phyloP scores from a whole-genome alignment of 495 filamentous ascomycete species.

The Antarctomyces pellizariae region DNA sequence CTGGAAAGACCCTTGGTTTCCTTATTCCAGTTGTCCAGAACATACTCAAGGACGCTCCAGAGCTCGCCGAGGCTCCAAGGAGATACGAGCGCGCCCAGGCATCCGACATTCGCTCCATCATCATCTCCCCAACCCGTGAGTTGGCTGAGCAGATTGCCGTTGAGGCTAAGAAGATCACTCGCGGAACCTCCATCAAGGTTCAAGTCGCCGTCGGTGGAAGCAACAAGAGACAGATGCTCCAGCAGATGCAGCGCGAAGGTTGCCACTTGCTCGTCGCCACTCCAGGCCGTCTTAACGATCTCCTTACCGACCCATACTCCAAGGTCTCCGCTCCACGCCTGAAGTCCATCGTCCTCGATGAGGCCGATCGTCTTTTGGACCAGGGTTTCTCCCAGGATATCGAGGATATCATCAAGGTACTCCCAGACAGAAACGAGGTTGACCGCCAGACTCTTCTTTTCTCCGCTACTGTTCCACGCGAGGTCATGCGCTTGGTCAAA shows the following conservation, averaged over 20 bases:
- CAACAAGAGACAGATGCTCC: conserved; percentile 37
- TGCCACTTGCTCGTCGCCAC: conserved; percentile 85
- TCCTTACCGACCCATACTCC: conserved; percentile 43
- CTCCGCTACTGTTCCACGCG: conserved; percentile 71
- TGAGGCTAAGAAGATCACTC: conserved; percentile 52
- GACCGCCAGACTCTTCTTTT: conserved; percentile 79
- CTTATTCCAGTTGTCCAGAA: conserved; percentile 53
- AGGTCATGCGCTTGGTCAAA: conserved; percentile 56
- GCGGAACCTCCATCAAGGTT: conserved; percentile 43
- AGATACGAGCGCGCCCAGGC: conserved; percentile 15
- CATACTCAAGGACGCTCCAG: conserved; percentile 35
- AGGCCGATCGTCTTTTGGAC: conserved; percentile 83
- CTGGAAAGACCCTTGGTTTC: conserved; percentile 73
- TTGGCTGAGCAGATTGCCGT: conserved; percentile 82
- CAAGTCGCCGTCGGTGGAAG: conserved; percentile 83
- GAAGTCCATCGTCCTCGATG: conserved; percentile 69
- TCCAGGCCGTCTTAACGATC: conserved; percentile 69
- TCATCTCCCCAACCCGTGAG: conserved; percentile 88
- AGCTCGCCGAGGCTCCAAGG: conserved; percentile 15
- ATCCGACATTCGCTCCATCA: conserved; percentile 61
- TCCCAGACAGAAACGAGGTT: conserved; percentile 33
- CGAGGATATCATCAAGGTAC: conserved; percentile 33
- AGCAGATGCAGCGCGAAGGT: conserved; percentile 38
- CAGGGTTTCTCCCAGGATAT: conserved; percentile 71
- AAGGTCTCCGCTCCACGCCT: conserved; percentile 51